Percentiles rank a stretch among this genome's conserved stretches.
Conservation (phyloP, 176 grass and related monocot genomes). For the Oryza officinalis region DNA sequence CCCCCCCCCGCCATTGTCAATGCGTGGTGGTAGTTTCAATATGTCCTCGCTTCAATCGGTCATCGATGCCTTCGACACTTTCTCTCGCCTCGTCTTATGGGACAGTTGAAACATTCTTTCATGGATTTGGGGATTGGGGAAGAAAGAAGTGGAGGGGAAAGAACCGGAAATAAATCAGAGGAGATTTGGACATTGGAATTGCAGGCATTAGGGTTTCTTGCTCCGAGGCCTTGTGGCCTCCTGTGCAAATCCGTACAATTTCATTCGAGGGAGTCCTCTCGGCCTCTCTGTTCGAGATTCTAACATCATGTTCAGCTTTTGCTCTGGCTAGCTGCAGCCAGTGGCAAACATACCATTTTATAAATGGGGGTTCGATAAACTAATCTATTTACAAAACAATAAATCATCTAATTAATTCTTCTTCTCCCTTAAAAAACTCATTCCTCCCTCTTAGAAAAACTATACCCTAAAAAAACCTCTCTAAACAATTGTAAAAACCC, state of each 20-base stretch:
- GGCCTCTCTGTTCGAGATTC: background rate
- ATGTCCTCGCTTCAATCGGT: constrained; percentile 8
- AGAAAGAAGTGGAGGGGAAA: too few relatives aligned
- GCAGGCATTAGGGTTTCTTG: background rate
- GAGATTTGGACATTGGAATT: background rate
- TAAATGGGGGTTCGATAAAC: too few relatives aligned
- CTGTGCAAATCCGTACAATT: background rate
- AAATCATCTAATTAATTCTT: too few relatives aligned
- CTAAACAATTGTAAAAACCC: too few relatives aligned
- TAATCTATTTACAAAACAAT: too few relatives aligned
- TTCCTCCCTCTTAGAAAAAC: too few relatives aligned
- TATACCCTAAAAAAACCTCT: too few relatives aligned
- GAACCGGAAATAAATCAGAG: too few relatives aligned
- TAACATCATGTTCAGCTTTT: background rate
- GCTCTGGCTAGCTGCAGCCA: background rate
- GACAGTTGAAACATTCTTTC: background rate
- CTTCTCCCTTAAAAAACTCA: too few relatives aligned
- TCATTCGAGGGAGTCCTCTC: too few relatives aligned
- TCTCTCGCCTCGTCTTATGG: background rate
- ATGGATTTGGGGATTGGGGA: background rate
- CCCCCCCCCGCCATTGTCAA: background rate
- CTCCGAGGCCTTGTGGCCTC: background rate
- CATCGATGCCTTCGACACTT: background rate
- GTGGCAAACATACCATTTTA: too few relatives aligned
- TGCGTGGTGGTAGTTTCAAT: background rate